These are phyloP conservation scores for Myxozyma mucilagina DNA, from an alignment of 805 yeast genomes.

Conservation along the genomic window DNA sequence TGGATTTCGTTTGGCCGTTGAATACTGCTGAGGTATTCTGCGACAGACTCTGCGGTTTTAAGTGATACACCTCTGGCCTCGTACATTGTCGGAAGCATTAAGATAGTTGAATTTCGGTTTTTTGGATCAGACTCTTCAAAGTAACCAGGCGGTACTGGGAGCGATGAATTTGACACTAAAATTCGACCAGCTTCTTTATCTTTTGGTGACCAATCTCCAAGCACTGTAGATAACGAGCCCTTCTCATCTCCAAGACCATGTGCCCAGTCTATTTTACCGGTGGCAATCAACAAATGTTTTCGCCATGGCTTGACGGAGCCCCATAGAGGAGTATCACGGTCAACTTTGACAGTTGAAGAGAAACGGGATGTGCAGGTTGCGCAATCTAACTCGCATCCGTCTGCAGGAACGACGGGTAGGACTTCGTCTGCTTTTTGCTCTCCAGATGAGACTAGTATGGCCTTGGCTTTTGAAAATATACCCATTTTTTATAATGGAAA, in stretches of 20 bases:
- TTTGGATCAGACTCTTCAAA: constrained; percentile 47
- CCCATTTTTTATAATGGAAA: constrained; percentile 5
- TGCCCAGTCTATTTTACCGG: constrained; percentile 83
- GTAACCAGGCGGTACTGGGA: constrained; percentile 48
- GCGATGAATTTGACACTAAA: constrained; percentile 57
- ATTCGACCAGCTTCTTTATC: constrained; percentile 41
- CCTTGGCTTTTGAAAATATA: constrained; percentile 7
- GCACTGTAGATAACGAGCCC: constrained; percentile 50
- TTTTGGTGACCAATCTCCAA: constrained; percentile 39
- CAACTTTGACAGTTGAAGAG: constrained; percentile 54
- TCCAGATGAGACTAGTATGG: background rate
- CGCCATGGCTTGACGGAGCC: constrained; percentile 69
- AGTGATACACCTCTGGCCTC: constrained; percentile 58
- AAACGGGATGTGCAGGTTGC: constrained; percentile 53
- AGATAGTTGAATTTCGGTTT: constrained; percentile 55
- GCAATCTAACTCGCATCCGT: constrained; percentile 43
- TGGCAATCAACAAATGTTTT: constrained; percentile 75
- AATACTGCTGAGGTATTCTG: constrained; percentile 48
- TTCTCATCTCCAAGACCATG: constrained; percentile 63
- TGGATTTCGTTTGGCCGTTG: background rate
- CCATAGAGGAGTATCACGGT: constrained; percentile 54
- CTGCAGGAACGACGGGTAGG: constrained; percentile 22
- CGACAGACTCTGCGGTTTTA: constrained; percentile 47
- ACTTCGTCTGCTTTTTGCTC: background rate
- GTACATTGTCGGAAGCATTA: constrained; percentile 72